These are phyloP conservation scores for Hibiscus mutabilis DNA, from an alignment of 345 rosid genomes.

Conservation along the genomic window DNA sequence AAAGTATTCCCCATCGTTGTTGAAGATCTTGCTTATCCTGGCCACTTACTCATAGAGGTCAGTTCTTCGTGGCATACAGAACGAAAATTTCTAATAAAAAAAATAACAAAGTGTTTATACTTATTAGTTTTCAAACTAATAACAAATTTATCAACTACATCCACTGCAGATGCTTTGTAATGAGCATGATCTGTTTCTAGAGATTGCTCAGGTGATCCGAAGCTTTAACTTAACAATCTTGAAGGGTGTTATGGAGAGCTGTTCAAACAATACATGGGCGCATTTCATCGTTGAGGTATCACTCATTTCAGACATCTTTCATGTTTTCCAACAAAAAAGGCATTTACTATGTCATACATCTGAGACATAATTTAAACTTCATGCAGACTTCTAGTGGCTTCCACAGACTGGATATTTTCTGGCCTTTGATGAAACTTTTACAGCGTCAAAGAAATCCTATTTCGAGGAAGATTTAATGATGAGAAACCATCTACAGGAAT, in stretches of 20 bases:
- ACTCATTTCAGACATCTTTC: no score
- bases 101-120: no score
- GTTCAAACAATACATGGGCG: conserved; percentile 43
- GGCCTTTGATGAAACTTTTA: conserved; percentile 64
- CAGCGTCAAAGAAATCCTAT: conserved; percentile 29
- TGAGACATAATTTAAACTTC: no score
- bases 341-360: no score
- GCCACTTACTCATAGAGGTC: conserved; percentile 20
- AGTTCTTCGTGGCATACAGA: no score
- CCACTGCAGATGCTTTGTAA: conserved; percentile 50
- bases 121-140: no score
- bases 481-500: no score
- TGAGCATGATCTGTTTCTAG: conserved; percentile 41
- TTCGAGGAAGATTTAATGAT: no score
- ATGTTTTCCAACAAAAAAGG: no score
- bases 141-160: no score
- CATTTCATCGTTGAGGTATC: conserved; percentile 56
- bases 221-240: conserved; percentile 37
- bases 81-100: no score
- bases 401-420: conserved; percentile 56
- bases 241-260: conserved; percentile 38
- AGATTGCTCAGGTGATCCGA: conserved; percentile 50
- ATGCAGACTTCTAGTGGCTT: conserved; percentile 51
- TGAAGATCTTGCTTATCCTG: conserved; percentile 48
- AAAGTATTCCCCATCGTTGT: conserved; percentile 46